Conservation (phyloP, 1,284 basidiomycete genomes). For the Leccinum griseonigrum region DNA sequence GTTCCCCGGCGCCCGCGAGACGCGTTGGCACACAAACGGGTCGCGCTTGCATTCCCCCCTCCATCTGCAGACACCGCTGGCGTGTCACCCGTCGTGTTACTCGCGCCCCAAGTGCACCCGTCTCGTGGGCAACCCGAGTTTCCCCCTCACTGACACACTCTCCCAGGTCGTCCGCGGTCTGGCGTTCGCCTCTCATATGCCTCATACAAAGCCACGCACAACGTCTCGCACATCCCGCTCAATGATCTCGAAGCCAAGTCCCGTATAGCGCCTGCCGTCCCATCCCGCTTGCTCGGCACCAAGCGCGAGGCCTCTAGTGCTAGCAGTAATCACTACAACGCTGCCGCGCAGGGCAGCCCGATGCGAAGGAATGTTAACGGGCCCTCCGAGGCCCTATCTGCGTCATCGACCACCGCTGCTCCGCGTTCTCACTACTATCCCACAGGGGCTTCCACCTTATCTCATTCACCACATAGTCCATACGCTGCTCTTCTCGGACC, state of each 20-base stretch:
- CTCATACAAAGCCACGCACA: conserved; percentile 74
- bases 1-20: conserved; percentile 31
- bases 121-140: not conserved
- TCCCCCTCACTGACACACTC: conserved; percentile 24
- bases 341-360: conserved; percentile 43
- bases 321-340: conserved; percentile 49
- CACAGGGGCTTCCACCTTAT: conserved; percentile 21
- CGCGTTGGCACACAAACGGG: conserved; percentile 42
- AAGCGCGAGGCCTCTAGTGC: conserved; percentile 51
- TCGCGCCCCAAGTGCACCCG: not conserved
- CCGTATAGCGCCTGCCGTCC: conserved; percentile 40
- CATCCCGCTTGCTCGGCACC: conserved; percentile 51
- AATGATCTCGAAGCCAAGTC: conserved; percentile 66
- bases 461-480: conserved; percentile 50
- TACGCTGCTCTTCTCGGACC: conserved; percentile 72
- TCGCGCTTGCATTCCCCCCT: conserved; percentile 13
- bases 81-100: not conserved
- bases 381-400: conserved; percentile 46
- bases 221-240: conserved; percentile 60
- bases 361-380: conserved; percentile 32
- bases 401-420: conserved; percentile 35
- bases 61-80: not conserved
- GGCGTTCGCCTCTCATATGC: conserved; percentile 74
- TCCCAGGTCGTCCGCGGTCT: conserved; percentile 72
- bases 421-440: conserved; percentile 37